Percentiles rank a stretch among this genome's conserved stretches.
phyloP scores from a whole-genome alignment of 2,329 filamentous ascomycete species.

The Juglanconis sp. region DNA sequence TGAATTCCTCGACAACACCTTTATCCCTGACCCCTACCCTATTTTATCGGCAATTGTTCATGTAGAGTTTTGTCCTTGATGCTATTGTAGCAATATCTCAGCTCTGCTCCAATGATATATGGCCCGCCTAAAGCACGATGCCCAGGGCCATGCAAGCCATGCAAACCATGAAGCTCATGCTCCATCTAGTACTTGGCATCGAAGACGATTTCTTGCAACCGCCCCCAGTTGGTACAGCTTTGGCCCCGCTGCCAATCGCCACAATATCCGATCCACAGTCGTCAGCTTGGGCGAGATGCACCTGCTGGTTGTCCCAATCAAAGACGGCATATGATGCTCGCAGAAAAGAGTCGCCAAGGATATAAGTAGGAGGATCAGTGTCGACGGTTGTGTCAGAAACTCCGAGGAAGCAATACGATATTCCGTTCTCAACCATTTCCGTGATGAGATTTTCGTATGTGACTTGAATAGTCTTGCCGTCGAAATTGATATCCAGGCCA shows the following conservation, averaged over 20 bases:
- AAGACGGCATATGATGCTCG: slow-evolving; percentile 10
- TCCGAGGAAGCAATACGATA: background rate
- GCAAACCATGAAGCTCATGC: background rate
- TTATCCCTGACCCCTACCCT: no score
- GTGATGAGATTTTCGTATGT: slow-evolving; percentile 16
- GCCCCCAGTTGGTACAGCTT: slow-evolving; percentile 1
- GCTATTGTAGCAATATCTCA: no score
- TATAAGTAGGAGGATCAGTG: slow-evolving; percentile 1
- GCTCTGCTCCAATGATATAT: background rate
- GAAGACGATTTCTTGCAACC: slow-evolving; percentile 7
- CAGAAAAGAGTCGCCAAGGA: background rate
- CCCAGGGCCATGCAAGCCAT: background rate
- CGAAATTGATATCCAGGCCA: slow-evolving; percentile 15
- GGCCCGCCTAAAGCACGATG: background rate
- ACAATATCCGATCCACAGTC: slow-evolving; percentile 4
- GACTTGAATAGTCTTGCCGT: slow-evolving; percentile 15
- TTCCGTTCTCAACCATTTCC: background rate
- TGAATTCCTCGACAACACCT: no score
- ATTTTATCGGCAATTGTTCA: no score
- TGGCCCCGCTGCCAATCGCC: background rate
- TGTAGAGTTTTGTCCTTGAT: no score
- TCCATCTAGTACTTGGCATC: background rate
- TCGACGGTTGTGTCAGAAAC: background rate
- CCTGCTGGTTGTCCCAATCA: slow-evolving; percentile 13
- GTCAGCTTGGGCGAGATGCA: slow-evolving; percentile 7